Percentiles rank a stretch among this genome's conserved stretches.
These are phyloP conservation scores for Aspergillus calidoustus DNA, from an alignment of 2,329 filamentous ascomycete genomes.

Conservation along the genomic window DNA sequence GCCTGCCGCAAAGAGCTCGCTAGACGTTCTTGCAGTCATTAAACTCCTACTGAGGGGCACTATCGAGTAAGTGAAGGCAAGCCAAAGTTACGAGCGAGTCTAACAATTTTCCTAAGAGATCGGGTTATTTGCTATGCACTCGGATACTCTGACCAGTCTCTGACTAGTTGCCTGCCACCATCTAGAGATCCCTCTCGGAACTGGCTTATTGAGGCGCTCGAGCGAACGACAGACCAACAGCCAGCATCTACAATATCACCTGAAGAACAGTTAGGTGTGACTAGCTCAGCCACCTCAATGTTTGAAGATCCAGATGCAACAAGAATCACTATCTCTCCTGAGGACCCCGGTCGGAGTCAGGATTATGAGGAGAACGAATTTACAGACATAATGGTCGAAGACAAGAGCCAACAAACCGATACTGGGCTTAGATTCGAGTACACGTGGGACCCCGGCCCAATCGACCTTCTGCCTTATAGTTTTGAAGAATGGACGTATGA, in stretches of 20 bases:
- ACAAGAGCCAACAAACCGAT: slow-evolving; percentile 1
- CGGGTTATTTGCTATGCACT: slow-evolving; percentile 2
- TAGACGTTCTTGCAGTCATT: background rate
- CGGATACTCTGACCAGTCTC: background rate
- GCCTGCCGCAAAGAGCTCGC: background rate
- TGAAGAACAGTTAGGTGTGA: background rate
- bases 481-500: background rate
- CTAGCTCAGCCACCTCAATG: background rate
- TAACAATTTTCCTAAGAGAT: background rate
- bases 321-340: background rate
- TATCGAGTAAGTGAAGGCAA: background rate
- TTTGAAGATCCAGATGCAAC: background rate
- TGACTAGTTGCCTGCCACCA: background rate
- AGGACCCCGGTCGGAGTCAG: background rate
- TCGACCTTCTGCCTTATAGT: slow-evolving; percentile 1
- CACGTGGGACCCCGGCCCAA: background rate
- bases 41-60: background rate
- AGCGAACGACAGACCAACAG: background rate
- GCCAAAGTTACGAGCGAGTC: background rate
- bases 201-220: background rate
- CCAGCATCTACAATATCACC: background rate
- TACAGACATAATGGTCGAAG: background rate
- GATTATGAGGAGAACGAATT: background rate
- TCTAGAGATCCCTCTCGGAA: background rate
- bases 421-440: background rate